phyloP scores from a whole-genome alignment of 2,329 filamentous ascomycete genomes.

The Alternaria brassicicola region DNA sequence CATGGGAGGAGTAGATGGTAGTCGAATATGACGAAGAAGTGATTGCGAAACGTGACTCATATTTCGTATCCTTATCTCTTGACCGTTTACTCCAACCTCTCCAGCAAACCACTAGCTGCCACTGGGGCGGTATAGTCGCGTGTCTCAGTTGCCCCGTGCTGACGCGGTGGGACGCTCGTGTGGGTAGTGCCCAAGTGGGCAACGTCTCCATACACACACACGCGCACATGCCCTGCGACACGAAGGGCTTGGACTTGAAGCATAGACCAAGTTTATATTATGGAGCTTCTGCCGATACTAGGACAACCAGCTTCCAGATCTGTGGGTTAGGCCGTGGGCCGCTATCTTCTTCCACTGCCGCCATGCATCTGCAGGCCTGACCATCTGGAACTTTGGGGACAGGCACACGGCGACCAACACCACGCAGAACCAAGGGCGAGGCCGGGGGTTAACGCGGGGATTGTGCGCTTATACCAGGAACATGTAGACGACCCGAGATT shows the following conservation, averaged over 20 bases:
- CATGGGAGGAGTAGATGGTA: background rate
- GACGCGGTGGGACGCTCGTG: background rate
- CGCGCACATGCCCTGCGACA: background rate
- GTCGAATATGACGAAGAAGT: background rate
- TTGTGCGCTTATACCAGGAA: conserved; percentile 5
- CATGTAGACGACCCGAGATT: background rate
- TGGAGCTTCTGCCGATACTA: conserved; percentile 1
- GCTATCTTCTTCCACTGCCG: background rate
- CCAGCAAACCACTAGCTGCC: background rate
- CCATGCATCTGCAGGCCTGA: background rate
- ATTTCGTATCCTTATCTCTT: background rate
- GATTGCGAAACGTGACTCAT: background rate
- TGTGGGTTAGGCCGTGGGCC: background rate
- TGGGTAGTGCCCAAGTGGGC: background rate
- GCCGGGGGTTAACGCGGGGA: conserved; percentile 15
- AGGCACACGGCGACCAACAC: background rate
- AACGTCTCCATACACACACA: conserved; percentile 1
- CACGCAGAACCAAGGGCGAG: background rate
- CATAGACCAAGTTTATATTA: conserved; percentile 1
- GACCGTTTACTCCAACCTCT: background rate
- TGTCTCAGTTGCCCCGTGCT: background rate
- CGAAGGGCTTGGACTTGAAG: background rate
- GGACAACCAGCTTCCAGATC: conserved; percentile 6
- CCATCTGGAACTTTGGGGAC: conserved; percentile 6
- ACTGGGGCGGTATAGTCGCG: background rate